Evolutionary conservation across 371 early-diverging fungal genomes (phyloP).

Genomic region (Mucor plumbeus): DNA sequence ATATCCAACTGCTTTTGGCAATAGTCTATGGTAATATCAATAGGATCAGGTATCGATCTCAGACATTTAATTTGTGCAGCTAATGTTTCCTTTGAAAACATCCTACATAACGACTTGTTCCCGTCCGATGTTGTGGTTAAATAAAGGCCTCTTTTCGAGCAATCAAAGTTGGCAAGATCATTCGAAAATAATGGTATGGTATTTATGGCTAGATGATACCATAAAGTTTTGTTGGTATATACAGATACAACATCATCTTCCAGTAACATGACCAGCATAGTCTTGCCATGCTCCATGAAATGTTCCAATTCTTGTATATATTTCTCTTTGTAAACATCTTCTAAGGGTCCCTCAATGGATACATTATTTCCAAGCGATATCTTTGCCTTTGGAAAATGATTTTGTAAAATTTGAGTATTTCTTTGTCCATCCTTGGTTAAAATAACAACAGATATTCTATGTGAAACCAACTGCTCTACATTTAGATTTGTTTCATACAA

Average conservation of each 20-base stretch:
- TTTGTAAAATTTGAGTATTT: neutral
- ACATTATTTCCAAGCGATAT: neutral
- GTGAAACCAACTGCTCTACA: constrained; percentile 5
- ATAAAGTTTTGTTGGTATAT: constrained; percentile 8
- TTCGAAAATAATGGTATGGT: constrained; percentile 14
- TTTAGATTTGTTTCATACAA: constrained; percentile 5
- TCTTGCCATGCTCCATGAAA: constrained; percentile 1
- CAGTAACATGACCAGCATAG: constrained; percentile 16
- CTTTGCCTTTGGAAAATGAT: constrained; percentile 8
- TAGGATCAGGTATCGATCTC: constrained; percentile 6
- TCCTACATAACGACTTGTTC: constrained; percentile 19
- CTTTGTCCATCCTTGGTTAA: constrained; percentile 10
- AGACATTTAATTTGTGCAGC: constrained; percentile 12
- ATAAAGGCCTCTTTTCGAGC: constrained; percentile 12
- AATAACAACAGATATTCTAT: constrained; percentile 4
- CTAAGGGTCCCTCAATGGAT: neutral
- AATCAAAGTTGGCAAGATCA: constrained; percentile 20
- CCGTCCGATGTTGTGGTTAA: constrained; percentile 9
- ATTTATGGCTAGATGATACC: constrained; percentile 13
- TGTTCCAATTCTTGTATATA: constrained; percentile 12
- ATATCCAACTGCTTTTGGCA: constrained; percentile 17
- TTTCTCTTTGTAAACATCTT: constrained; percentile 13
- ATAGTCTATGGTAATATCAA: constrained; percentile 13
- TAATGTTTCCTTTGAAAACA: constrained; percentile 17
- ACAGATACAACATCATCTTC: constrained; percentile 18